Conservation (phyloP, 177 flowering plant genomes). For the Telopea speciosissima region DNA sequence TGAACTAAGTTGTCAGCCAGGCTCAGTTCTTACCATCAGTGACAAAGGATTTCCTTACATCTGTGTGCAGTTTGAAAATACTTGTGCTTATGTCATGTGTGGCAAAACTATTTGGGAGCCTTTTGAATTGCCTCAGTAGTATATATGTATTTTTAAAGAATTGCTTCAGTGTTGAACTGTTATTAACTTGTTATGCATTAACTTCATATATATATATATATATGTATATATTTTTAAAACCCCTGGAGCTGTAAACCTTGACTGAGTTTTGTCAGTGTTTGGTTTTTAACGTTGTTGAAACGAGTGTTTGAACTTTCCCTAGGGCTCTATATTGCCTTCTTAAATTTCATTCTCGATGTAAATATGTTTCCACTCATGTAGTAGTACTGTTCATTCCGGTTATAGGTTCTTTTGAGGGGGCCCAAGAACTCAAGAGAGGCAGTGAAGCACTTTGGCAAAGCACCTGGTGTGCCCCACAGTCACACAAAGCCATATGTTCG, state of each 20-base stretch:
- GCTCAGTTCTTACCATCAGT: too few relatives aligned
- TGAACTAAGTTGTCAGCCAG: too few relatives aligned
- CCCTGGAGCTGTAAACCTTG: not conserved
- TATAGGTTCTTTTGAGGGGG: not conserved
- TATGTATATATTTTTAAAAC: too few relatives aligned
- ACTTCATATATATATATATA: too few relatives aligned
- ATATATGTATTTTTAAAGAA: too few relatives aligned
- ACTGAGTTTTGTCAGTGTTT: not conserved
- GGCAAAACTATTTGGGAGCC: too few relatives aligned
- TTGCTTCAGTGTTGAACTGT: too few relatives aligned
- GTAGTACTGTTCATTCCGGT: not conserved
- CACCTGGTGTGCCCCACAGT: not conserved
- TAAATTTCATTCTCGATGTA: not conserved
- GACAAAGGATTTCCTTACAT: too few relatives aligned
- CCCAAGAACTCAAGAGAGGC: conserved; percentile 2
- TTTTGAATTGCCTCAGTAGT: too few relatives aligned
- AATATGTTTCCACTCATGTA: not conserved
- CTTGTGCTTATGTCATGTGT: too few relatives aligned
- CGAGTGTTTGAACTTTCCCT: not conserved
- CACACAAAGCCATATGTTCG: not conserved
- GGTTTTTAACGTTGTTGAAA: not conserved
- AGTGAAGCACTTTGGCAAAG: not conserved
- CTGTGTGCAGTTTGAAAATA: too few relatives aligned
- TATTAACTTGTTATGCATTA: too few relatives aligned
- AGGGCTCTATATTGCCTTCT: not conserved